These are phyloP conservation scores for Termitomyces sp. DNA, from an alignment of 768 basidiomycete genomes.

Conservation along the genomic window DNA sequence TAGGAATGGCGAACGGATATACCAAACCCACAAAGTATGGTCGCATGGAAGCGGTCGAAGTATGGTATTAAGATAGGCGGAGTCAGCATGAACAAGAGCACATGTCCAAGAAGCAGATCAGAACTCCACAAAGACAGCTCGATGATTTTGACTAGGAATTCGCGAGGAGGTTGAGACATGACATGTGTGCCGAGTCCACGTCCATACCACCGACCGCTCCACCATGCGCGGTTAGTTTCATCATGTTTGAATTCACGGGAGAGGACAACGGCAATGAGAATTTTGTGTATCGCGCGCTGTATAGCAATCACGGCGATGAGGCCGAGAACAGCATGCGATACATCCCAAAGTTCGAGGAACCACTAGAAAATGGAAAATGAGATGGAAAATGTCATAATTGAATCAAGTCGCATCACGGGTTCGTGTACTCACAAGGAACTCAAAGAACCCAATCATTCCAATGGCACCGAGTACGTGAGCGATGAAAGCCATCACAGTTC, in stretches of 20 bases:
- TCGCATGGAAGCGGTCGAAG: slow-evolving; percentile 88
- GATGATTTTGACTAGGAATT: slow-evolving; percentile 96
- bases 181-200: slow-evolving; percentile 86
- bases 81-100: slow-evolving; percentile 88
- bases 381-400: slow-evolving; percentile 12
- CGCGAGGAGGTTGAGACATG: slow-evolving; percentile 97
- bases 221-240: slow-evolving; percentile 98
- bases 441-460: slow-evolving; percentile 92
- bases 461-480: slow-evolving; percentile 79
- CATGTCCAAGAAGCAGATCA: slow-evolving; percentile 83
- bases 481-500: slow-evolving; percentile 86
- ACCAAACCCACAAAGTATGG: slow-evolving; percentile 70
- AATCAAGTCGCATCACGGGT: background rate
- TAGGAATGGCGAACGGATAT: background rate
- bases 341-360: slow-evolving; percentile 92
- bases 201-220: slow-evolving; percentile 98
- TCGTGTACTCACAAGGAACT: slow-evolving; percentile 72
- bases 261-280: slow-evolving; percentile 89
- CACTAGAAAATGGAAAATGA: slow-evolving; percentile 45
- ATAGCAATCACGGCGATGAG: slow-evolving; percentile 88
- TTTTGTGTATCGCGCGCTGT: slow-evolving; percentile 90
- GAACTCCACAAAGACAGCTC: slow-evolving; percentile 95
- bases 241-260: slow-evolving; percentile 99
- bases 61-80: slow-evolving; percentile 88
- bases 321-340: slow-evolving; percentile 89